phyloP scores from a whole-genome alignment of 2,329 filamentous ascomycete species.

The Nemania serpens region DNA sequence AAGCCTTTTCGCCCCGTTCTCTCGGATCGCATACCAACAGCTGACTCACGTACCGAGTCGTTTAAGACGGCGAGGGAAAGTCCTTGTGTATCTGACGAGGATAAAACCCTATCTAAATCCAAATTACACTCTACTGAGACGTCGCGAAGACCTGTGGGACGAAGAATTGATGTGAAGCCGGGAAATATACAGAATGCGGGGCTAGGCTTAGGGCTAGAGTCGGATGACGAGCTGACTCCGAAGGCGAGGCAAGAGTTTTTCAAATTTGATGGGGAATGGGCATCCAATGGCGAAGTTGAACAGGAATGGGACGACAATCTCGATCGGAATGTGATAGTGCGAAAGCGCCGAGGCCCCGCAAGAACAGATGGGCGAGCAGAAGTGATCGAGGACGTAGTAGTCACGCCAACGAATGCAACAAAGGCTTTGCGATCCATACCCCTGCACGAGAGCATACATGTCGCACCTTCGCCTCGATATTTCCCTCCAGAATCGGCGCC shows the following conservation, averaged over 20 bases:
- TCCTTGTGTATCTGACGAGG: conserved; percentile 63
- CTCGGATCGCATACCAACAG: conserved; percentile 55
- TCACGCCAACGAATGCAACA: conserved; percentile 57
- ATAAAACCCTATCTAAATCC: conserved; percentile 48
- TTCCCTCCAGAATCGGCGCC: conserved; percentile 37
- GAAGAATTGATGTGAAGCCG: conserved; percentile 40
- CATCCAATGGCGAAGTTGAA: conserved; percentile 52
- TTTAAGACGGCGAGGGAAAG: conserved; percentile 74
- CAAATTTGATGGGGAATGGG: conserved; percentile 65
- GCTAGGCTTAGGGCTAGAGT: conserved; percentile 50
- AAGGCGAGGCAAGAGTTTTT: conserved; percentile 55
- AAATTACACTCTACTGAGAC: conserved; percentile 46
- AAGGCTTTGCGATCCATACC: conserved; percentile 54
- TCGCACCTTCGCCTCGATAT: conserved; percentile 43
- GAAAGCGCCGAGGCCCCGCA: conserved; percentile 48
- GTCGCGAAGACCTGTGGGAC: conserved; percentile 52
- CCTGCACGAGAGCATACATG: conserved; percentile 49
- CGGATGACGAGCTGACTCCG: conserved; percentile 48
- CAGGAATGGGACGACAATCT: conserved; percentile 61
- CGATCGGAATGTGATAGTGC: conserved; percentile 58
- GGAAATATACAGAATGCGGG: conserved; percentile 46
- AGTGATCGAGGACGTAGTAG: conserved; percentile 53
- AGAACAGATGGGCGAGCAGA: conserved; percentile 42
- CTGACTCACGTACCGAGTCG: conserved; percentile 68
- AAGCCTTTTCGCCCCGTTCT: conserved; percentile 52